Percentiles rank a stretch among this genome's conserved stretches.
Conservation (phyloP, 371 early-diverging fungal genomes). For the Lichtheimia ramosa region DNA sequence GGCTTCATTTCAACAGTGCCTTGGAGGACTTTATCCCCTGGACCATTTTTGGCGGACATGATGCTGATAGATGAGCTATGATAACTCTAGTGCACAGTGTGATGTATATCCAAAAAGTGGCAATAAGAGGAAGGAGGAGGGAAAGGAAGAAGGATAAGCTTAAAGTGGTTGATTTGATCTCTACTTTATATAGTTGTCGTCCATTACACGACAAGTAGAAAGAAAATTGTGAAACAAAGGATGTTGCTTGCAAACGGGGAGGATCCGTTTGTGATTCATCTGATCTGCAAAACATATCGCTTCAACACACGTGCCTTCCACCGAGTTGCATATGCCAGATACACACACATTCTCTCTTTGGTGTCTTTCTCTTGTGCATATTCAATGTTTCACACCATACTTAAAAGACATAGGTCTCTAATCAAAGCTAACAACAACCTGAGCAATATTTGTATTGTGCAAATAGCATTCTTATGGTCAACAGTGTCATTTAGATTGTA, state of each 20-base stretch:
- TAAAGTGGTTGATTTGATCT: neutral
- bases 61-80: neutral
- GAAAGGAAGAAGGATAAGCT: neutral
- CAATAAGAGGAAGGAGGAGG: neutral
- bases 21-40: neutral
- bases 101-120: neutral
- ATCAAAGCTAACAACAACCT: no score
- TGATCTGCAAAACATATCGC: constrained; percentile 1
- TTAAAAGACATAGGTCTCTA: no score
- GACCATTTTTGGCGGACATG: neutral
- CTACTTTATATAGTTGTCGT: neutral
- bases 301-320: neutral
- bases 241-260: neutral
- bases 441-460: no score
- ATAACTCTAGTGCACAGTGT: no score
- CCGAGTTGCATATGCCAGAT: no score
- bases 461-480: no score
- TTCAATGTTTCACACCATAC: no score
- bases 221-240: neutral
- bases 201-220: neutral
- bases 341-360: no score
- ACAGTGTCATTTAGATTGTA: no score
- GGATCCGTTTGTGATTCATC: neutral
- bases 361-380: no score
- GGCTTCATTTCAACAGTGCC: neutral